Evolutionary conservation across 2,329 filamentous ascomycete species (phyloP).

Genomic region (Aspergillus sergii): DNA sequence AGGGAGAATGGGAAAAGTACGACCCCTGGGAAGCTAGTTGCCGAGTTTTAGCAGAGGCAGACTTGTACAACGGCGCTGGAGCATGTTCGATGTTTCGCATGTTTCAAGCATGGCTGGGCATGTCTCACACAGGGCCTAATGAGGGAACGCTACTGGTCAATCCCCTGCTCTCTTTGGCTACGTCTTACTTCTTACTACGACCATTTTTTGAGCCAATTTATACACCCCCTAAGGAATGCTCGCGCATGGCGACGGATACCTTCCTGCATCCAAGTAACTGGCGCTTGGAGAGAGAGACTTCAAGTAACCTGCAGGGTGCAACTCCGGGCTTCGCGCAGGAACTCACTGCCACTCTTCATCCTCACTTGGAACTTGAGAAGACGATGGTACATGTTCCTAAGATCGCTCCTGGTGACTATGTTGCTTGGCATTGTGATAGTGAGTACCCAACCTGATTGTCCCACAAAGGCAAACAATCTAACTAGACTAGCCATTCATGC

Average conservation of each 20-base stretch:
- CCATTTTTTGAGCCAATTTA: background rate
- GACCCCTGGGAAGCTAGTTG: background rate
- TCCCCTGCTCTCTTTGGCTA: background rate
- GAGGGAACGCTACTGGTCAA: background rate
- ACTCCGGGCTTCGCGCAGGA: background rate
- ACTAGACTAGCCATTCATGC: background rate
- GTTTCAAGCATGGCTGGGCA: conserved; percentile 78
- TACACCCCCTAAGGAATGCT: background rate
- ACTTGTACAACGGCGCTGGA: conserved; percentile 75
- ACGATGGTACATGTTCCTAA: background rate
- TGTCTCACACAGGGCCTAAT: conserved; percentile 53
- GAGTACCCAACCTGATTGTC: background rate
- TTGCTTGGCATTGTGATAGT: background rate
- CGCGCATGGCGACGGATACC: background rate
- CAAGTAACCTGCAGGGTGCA: background rate
- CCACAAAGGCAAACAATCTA: background rate
- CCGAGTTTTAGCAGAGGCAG: conserved; percentile 51
- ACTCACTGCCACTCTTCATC: background rate
- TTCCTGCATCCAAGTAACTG: background rate
- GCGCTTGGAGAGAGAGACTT: background rate
- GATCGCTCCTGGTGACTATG: background rate
- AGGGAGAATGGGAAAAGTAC: background rate
- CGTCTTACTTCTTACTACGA: background rate
- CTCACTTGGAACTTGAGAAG: background rate
- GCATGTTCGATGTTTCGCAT: conserved; percentile 78